Evolutionary conservation across 345 rosid genomes (phyloP), one percentile per base, ranked within the genome.

Genomic region (Syzygium aromaticum): DNA sequence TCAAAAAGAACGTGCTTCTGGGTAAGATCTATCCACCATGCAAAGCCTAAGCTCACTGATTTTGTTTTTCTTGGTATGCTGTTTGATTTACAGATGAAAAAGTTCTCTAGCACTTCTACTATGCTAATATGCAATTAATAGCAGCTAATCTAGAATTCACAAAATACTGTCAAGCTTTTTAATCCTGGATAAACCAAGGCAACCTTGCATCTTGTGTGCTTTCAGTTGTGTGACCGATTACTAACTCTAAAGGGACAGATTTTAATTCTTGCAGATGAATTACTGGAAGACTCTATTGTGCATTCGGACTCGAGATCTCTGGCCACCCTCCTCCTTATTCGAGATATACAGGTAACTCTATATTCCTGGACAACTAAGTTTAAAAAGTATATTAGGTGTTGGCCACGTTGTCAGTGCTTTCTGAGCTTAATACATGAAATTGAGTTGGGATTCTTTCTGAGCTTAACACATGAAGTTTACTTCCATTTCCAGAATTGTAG

Each of bases 261-360:
- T 90, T 87, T 97, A 89, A 96, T 97, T 94, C 99, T 97, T 90
- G 99, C 98, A 94, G 99, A 97, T 91, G 98, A 97, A 89, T 95
- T 98, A 22, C 89, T 97, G 22, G 99, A 97, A 90, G 98, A 97
- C 91, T 97, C 98, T 57, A 91, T 96, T 86, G 99, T 97, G 88
- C 98, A 97, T 90, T 96, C 99, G 30, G 98, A 97, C 90, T 97
- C 99, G 1, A 91, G 99, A 77, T 97, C 98, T 89, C 98, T 97
- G 64, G 98, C 98, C 84, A 97, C 98, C 84, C 99, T 97, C 92
- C 98, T 96, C 86, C 97, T 97, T 90, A 97, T 97, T 87, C 98
- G 98, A 63, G 98, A 95, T 90, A 97, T 97, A 93, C 99, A 97
- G 96, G 99, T 94, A 88, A 84, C 84, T 54, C 54, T 87, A 25